Evolutionary conservation across 352 stramenopile species (phyloP).

Genomic region (Elongisporangium prolatum): DNA sequence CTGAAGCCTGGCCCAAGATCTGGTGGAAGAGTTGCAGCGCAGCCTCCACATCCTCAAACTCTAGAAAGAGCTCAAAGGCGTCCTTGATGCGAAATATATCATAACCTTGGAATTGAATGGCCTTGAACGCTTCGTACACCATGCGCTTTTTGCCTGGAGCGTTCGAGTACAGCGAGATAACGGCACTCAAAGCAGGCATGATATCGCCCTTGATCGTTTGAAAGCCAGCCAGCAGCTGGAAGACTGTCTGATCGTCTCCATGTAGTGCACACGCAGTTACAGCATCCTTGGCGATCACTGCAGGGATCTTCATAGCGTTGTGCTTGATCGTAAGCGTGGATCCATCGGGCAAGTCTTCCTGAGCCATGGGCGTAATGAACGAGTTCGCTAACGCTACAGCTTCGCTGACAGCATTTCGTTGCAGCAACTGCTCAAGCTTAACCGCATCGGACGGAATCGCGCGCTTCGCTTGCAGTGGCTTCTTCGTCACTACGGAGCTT

Average conservation of each 20-base stretch:
- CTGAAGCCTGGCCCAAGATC: conserved; percentile 20
- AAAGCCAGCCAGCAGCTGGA: conserved; percentile 41
- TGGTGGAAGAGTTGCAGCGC: conserved; percentile 29
- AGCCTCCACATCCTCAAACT: conserved; percentile 30
- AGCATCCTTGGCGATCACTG: conserved; percentile 28
- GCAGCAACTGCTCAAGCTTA: conserved; percentile 21
- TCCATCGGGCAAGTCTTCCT: conserved; percentile 8
- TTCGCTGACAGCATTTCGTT: conserved; percentile 21
- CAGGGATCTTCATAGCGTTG: conserved; percentile 15
- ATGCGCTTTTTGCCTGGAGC: conserved; percentile 25
- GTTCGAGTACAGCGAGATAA: conserved; percentile 19
- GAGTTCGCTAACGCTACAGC: conserved; percentile 28
- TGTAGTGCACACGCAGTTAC: conserved; percentile 33
- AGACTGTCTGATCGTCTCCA: conserved; percentile 41
- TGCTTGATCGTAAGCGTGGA: neutral
- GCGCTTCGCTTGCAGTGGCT: conserved; percentile 1
- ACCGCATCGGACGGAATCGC: conserved; percentile 16
- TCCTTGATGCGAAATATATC: conserved; percentile 37
- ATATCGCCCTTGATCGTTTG: conserved; percentile 21
- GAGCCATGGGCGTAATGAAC: conserved; percentile 16
- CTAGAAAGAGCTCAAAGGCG: conserved; percentile 35
- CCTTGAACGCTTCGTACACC: conserved; percentile 37
- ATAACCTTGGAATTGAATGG: conserved; percentile 33
- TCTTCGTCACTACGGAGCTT: neutral
- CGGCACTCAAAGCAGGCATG: conserved; percentile 23